Evolutionary conservation across 257 asterid species (phyloP).

Genomic region (Penstemon newberryi): DNA sequence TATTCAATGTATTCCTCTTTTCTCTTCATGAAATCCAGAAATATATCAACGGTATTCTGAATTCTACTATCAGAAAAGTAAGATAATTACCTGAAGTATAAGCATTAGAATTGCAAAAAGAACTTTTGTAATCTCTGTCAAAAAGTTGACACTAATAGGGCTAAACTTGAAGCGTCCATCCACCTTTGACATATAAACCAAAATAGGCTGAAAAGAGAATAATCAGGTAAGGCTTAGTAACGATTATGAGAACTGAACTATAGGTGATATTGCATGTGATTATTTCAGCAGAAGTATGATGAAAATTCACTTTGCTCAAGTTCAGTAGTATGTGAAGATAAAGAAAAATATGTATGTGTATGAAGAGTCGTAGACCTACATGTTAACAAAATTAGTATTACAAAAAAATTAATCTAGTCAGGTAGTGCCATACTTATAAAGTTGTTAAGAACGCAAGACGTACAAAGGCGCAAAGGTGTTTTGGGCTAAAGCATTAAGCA

Average conservation of each 20-base stretch:
- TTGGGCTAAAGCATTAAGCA: too few relatives aligned
- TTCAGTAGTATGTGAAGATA: too few relatives aligned
- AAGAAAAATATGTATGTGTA: too few relatives aligned
- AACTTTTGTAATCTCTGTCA: conserved; percentile 85
- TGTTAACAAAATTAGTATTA: too few relatives aligned
- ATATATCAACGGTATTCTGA: conserved; percentile 6
- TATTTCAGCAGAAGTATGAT: conserved; percentile 1
- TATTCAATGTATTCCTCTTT: background rate
- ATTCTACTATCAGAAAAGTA: conserved; percentile 22
- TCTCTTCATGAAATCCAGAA: background rate
- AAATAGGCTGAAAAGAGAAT: conserved; percentile 64
- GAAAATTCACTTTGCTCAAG: background rate
- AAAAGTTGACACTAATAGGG: conserved; percentile 94
- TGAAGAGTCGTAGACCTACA: too few relatives aligned
- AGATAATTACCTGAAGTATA: conserved; percentile 67
- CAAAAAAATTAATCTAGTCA: too few relatives aligned
- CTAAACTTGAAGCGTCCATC: conserved; percentile 92
- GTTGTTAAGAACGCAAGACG: too few relatives aligned
- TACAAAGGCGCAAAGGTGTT: too few relatives aligned
- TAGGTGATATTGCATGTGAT: conserved; percentile 18
- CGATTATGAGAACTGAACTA: conserved; percentile 13
- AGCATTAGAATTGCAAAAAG: conserved; percentile 88
- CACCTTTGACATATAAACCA: conserved; percentile 95
- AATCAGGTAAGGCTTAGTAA: conserved; percentile 22
- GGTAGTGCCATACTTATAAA: too few relatives aligned